phyloP scores from a whole-genome alignment of 176 grass and related monocot species.

The Paspalum notatum region DNA sequence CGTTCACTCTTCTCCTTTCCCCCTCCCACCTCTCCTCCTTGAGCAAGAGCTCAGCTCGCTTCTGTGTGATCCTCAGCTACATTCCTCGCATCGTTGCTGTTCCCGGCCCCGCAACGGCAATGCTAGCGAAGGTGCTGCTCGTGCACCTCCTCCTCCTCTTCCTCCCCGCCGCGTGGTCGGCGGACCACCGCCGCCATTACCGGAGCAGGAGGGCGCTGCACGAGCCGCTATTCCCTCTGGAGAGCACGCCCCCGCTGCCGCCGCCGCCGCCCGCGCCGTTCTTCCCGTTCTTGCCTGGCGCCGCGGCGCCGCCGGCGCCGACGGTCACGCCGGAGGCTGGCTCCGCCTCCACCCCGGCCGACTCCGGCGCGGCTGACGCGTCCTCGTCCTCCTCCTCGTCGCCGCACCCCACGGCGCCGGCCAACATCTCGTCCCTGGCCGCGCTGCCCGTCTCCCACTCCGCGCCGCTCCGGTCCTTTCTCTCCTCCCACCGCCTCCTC shows the following conservation, averaged over 20 bases:
- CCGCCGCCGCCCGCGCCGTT: constrained; percentile 48
- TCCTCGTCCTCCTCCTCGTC: constrained; percentile 14
- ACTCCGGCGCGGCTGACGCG: neutral
- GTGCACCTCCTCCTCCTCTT: constrained; percentile 49
- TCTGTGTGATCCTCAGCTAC: neutral
- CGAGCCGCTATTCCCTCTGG: constrained; percentile 59
- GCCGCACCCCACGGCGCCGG: constrained; percentile 52
- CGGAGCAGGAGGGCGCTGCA: constrained; percentile 50
- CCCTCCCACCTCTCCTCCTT: neutral
- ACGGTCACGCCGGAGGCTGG: neutral
- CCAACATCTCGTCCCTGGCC: constrained; percentile 50
- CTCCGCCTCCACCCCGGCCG: neutral
- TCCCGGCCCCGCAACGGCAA: constrained; percentile 33
- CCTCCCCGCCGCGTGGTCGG: constrained; percentile 18
- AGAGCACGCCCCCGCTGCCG: constrained; percentile 44
- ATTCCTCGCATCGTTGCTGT: neutral
- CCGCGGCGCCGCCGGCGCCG: constrained; percentile 21
- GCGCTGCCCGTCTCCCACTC: constrained; percentile 35
- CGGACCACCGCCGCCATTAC: constrained; percentile 19
- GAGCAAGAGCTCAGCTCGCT: neutral
- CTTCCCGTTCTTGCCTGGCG: constrained; percentile 51
- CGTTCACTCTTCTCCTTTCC: neutral
- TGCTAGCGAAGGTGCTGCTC: constrained; percentile 40
- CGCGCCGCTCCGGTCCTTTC: constrained; percentile 45
- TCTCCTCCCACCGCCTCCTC: constrained; percentile 50